These are phyloP conservation scores for Didymella lethalis DNA, from an alignment of 2,329 filamentous ascomycete genomes.

Conservation along the genomic window DNA sequence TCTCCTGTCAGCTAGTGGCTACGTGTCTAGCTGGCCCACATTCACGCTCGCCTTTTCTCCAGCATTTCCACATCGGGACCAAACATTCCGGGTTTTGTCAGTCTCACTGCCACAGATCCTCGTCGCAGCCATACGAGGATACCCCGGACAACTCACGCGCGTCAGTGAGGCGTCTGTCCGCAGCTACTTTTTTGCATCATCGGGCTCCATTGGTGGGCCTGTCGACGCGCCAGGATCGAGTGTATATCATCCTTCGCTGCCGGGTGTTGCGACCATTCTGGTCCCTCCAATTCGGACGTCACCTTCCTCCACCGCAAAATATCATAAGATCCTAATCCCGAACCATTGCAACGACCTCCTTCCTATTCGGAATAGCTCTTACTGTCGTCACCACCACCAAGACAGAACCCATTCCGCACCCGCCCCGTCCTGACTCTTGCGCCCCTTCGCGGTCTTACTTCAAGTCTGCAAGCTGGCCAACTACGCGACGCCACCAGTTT, in stretches of 20 bases:
- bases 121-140: constrained; percentile 48
- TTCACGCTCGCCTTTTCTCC: constrained; percentile 38
- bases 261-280: constrained; percentile 40
- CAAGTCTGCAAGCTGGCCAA: constrained; percentile 69
- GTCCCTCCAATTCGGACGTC: constrained; percentile 41
- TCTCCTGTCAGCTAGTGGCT: constrained; percentile 42
- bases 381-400: constrained; percentile 14
- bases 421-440: constrained; percentile 25
- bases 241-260: constrained; percentile 52
- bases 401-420: constrained; percentile 18
- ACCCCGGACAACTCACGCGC: constrained; percentile 44
- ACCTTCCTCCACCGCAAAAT: constrained; percentile 22
- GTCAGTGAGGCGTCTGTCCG: constrained; percentile 48
- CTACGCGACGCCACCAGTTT: constrained; percentile 68
- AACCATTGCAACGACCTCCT: constrained; percentile 13
- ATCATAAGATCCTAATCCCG: constrained; percentile 23
- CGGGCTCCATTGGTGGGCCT: constrained; percentile 49
- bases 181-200: constrained; percentile 42
- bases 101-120: constrained; percentile 41
- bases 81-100: constrained; percentile 42
- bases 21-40: constrained; percentile 43
- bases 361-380: constrained; percentile 27
- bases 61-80: constrained; percentile 50
- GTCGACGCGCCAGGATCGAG: constrained; percentile 46
- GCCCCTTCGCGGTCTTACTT: constrained; percentile 23